phyloP scores from a whole-genome alignment of 495 filamentous ascomycete genomes.

The Lasiosphaeria miniovina region DNA sequence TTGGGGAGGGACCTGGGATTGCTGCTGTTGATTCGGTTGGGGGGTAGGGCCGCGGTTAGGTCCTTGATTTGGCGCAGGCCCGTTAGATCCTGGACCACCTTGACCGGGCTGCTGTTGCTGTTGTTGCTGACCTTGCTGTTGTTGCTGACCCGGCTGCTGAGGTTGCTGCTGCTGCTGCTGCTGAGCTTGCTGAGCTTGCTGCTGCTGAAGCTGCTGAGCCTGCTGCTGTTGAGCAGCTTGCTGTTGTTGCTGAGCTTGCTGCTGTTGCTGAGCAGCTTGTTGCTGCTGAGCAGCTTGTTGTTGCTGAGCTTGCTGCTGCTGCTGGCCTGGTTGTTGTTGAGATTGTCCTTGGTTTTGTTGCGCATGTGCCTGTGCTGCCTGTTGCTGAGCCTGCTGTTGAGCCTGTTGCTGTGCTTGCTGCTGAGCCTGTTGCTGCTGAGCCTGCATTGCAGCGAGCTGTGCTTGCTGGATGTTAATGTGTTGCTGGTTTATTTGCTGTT shows the following conservation, averaged over 20 bases:
- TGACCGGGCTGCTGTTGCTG: constrained; percentile 42
- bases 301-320: constrained; percentile 45
- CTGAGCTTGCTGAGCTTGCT: constrained; percentile 47
- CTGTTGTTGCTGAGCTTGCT: constrained; percentile 43
- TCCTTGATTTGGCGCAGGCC: constrained; percentile 29
- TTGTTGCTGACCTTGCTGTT: constrained; percentile 28
- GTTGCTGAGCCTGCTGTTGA: constrained; percentile 29
- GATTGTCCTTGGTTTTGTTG: constrained; percentile 44
- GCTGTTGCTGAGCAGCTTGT: constrained; percentile 46
- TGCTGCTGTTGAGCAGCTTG: constrained; percentile 29
- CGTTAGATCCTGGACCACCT: constrained; percentile 23
- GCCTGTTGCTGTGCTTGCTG: constrained; percentile 51
- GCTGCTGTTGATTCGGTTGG: constrained; percentile 40
- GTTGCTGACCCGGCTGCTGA: constrained; percentile 30
- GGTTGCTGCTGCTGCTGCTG: constrained; percentile 50
- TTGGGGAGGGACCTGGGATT: constrained; percentile 42
- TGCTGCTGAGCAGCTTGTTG: constrained; percentile 41
- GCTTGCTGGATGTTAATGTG: constrained; percentile 38
- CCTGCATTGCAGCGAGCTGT: constrained; percentile 42
- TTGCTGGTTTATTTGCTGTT: constrained; percentile 43
- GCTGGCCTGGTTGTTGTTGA: constrained; percentile 44
- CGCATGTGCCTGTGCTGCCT: constrained; percentile 38
- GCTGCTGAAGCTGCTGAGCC: constrained; percentile 43
- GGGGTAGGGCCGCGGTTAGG: constrained; percentile 30
- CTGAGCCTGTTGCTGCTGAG: constrained; percentile 34